Evolutionary conservation across 306 rosid species (phyloP).

Genomic region (Fragaria ananassa): DNA sequence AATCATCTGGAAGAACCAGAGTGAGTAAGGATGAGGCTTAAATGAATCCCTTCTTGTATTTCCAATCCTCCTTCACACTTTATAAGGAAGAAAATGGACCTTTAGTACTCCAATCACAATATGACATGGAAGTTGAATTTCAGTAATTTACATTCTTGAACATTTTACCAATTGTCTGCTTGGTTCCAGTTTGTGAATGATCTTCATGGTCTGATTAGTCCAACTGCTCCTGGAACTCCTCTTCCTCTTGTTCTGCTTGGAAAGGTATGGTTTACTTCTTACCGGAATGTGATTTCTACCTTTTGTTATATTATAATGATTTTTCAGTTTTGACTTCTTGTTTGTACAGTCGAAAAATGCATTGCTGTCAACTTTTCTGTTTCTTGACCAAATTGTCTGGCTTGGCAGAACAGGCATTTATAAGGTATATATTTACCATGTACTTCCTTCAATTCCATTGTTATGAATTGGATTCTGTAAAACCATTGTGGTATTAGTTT

Average conservation of each 20-base stretch:
- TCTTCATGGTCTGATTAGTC: conserved; percentile 79
- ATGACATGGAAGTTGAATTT: conserved; percentile 2
- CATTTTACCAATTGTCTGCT: conserved; percentile 10
- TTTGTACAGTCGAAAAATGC: conserved; percentile 75
- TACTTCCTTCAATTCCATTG: conserved; percentile 7
- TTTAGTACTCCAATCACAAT: background rate
- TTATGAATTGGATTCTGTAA: background rate
- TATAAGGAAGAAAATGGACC: background rate
- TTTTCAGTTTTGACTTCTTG: conserved; percentile 5
- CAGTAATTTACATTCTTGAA: background rate
- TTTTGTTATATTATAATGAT: background rate
- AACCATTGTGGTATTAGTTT: background rate
- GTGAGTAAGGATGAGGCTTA: background rate
- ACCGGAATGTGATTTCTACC: background rate
- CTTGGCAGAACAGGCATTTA: conserved; percentile 80
- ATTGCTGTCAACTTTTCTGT: conserved; percentile 81
- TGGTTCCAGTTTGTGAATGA: conserved; percentile 83
- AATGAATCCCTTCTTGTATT: background rate
- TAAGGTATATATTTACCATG: conserved; percentile 39
- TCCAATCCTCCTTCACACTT: background rate
- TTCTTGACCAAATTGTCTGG: conserved; percentile 98
- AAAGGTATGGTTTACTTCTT: conserved; percentile 49
- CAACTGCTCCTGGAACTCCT: conserved; percentile 77
- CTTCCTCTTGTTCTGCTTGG: conserved; percentile 73
- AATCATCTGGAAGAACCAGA: background rate